Base-by-base conservation (phyloP, 495 filamentous ascomycete genomes). In the Xylaria curta region DNA sequence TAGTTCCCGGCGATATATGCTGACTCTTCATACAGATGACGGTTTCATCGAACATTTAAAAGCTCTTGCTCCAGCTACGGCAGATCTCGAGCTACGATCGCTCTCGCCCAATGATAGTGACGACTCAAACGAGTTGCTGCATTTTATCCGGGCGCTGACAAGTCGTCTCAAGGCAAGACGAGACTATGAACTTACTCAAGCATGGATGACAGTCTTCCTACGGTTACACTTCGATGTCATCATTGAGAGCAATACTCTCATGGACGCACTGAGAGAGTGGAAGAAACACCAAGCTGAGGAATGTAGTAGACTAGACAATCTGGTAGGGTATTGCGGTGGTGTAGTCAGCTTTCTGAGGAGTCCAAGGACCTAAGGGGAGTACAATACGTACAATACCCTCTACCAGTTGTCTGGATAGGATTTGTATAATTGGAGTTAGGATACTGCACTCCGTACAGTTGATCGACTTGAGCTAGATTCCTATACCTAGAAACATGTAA, bases 131-230 rank as follows among this genome's bases (percentile, higher is more conserved):
- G 84, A 87, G 76, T 68, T 85, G 17, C 75, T 85, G 2, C 84
- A 87, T 60, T 98, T 99, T 75, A 89, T 98, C 44, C 67, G 80
- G 10, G 93, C 94, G 5, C 82, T 99, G 58, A 95, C 92, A 0
- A 82, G 81, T 69, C 86, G 91, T 19, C 82, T 98, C 33, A 80
- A 81, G 24, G 82, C 86, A 51, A 88, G 88, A 68, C 87, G 85
- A 54, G 96, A 99, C 82, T 99, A 95, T 79, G 96, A 99, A 78
- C 86, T 99, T 60, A 91, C 93, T 51, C 94, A 97, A 81, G 93
- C 93, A 12, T 99, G 97, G 96, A 97, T 99, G 92, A 89, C 90
- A 19, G 94, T 98, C 0, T 96, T 98, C 75, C 75, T 99, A 67
- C 88, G 90, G 62, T 79, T 95, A 46, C 94, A 98, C 81, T 85